Evolutionary conservation across 1,139 yeast genomes (phyloP), one percentile per base, ranked within the genome.

Genomic region (Geotrichum reessii): DNA sequence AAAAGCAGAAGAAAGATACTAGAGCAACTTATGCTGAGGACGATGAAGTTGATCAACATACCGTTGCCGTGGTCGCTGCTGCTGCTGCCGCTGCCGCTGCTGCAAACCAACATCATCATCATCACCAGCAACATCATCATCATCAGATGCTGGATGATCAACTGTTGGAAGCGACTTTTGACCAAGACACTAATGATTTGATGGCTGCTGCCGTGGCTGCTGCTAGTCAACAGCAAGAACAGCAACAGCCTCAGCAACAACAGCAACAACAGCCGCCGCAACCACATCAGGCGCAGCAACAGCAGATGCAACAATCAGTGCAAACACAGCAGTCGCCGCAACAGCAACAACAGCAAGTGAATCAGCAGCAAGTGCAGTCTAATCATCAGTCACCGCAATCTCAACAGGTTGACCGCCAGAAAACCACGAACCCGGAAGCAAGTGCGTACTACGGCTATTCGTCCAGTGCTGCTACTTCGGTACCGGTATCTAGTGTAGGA

Each of bases 61-160:
- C 27, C 11, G 52, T 68, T 63, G 42, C 64, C 64, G 50, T 64
- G 61, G 47, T 58, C 63, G 58, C 67, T 56, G 62, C 66, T 50
- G 56, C 66, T 57, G 61, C 62, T 24, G 61, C 61, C 22, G 58
- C 64, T 17, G 57, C 61, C 6, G 60, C 65, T 69, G 42, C 69
- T 66, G 52, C 47, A 17, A 57, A 53, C 46, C 56, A 47, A 14
- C 51, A 50, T 19, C 42, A 47, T 21, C 49, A 53, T 37, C 49
- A 50, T 31, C 28, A 49, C 40, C 31, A 24, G 6, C 54, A 50
- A 3, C 40, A 17, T 14, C 47, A 44, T 6, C 53, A 56, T 25
- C 50, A 24, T 7, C 60, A 47, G 27, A 47, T 46, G 25, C 50
- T 50, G 14, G 40, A 33, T 33, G 40, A 33, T 33, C 40, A 33